Conservation (phyloP, 768 basidiomycete genomes). For the Tulasnella sp. region DNA sequence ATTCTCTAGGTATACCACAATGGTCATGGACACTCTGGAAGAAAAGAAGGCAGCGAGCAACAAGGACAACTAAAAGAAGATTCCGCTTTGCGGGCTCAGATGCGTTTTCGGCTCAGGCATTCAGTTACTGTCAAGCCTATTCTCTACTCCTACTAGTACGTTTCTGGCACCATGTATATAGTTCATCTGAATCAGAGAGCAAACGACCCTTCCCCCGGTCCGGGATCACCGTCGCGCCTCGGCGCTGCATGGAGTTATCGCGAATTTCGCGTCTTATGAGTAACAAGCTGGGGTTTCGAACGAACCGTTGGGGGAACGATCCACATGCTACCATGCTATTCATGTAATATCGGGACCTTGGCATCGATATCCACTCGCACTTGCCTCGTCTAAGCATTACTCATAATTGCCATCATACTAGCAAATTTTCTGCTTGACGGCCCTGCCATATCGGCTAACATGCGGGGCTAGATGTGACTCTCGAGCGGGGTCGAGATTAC, state of each 20-base stretch:
- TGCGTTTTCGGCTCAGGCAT: constrained; percentile 4
- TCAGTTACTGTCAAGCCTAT: constrained; percentile 14
- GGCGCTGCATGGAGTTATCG: neutral
- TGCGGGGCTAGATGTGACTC: neutral
- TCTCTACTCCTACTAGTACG: neutral
- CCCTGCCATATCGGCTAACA: neutral
- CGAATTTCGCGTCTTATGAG: constrained; percentile 4
- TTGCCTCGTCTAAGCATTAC: neutral
- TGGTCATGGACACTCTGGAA: neutral
- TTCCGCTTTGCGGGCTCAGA: neutral
- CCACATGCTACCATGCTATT: neutral
- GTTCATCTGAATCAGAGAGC: neutral
- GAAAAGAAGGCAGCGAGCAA: neutral
- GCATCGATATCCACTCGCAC: neutral
- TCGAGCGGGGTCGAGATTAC: neutral
- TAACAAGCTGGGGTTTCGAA: constrained; percentile 39
- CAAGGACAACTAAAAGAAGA: neutral
- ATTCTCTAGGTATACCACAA: constrained; percentile 21
- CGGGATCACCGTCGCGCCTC: neutral
- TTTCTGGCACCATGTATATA: neutral
- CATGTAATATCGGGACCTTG: neutral
- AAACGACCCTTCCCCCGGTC: neutral
- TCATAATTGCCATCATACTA: neutral
- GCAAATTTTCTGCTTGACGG: too few species aligned
- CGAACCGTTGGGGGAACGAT: constrained; percentile 89